Percentiles rank a stretch among this genome's conserved stretches.
Evolutionary conservation across 768 basidiomycete genomes (phyloP).

Genomic region (Mrakia hoshinonis): DNA sequence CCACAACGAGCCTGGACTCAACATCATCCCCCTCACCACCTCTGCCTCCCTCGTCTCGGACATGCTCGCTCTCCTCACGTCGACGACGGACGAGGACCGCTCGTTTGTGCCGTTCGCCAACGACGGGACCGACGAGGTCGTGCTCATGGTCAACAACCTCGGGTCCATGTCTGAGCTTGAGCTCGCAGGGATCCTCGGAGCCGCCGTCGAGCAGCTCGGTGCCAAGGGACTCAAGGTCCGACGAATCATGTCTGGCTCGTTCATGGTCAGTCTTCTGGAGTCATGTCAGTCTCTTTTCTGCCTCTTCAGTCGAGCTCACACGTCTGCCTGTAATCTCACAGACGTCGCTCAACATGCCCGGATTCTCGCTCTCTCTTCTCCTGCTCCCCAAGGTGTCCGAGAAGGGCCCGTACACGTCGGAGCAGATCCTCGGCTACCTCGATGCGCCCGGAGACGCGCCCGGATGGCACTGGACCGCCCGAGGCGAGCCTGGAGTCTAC

Average conservation of each 20-base stretch:
- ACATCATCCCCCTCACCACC: conserved; percentile 36
- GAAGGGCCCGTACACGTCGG: conserved; percentile 34
- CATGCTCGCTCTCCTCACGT: conserved; percentile 40
- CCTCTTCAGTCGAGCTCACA: not conserved
- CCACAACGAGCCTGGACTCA: conserved; percentile 45
- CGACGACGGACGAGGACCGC: conserved; percentile 41
- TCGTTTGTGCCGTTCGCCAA: conserved; percentile 42
- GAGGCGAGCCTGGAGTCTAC: conserved; percentile 27
- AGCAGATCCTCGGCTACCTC: conserved; percentile 39
- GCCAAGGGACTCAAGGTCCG: conserved; percentile 47
- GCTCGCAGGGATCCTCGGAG: conserved; percentile 35
- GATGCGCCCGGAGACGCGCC: conserved; percentile 50
- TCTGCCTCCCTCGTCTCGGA: conserved; percentile 39
- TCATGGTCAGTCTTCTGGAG: conserved; percentile 51
- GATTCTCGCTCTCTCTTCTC: conserved; percentile 35
- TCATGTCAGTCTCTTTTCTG: no score
- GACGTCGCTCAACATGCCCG: conserved; percentile 44
- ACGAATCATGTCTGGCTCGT: conserved; percentile 66
- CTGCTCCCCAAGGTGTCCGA: conserved; percentile 43
- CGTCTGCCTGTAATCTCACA: not conserved
- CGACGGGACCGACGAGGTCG: conserved; percentile 37
- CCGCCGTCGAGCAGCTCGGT: conserved; percentile 30
- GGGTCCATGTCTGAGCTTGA: conserved; percentile 39
- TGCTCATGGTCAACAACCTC: conserved; percentile 44
- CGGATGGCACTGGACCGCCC: conserved; percentile 76